Base-by-base conservation (phyloP, 495 filamentous ascomycete species). In the Neurospora terricola region DNA sequence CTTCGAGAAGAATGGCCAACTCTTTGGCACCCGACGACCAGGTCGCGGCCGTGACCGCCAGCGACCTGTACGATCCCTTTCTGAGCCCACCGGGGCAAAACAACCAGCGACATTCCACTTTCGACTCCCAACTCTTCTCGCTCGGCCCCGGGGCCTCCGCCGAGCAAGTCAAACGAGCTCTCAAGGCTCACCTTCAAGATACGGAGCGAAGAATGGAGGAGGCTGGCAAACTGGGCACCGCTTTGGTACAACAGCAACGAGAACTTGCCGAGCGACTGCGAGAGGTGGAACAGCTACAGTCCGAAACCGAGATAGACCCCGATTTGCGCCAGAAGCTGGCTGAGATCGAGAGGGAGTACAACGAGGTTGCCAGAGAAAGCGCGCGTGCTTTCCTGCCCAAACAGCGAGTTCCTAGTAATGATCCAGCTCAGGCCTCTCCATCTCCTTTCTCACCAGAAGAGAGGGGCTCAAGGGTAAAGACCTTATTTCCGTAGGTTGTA, bases 261-360 rank as follows among this genome's bases (percentile, higher is more conserved):
- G 89, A 95, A 69, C 86, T 98, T 54, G 87, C 89, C 69, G 93
- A 94, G 62, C 88, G 91, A 75, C 82, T 99, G 74, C 90, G 90
- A 76, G 96, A 97, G 75, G 89, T 98, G 0, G 92, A 96, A 76
- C 89, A 89, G 76, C 86, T 93, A 75, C 87, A 96, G 78, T 87
- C 89, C 75, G 91, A 94, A 62, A 86, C 88, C n/a, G 92, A 96
- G 75, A 91, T 98, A 72, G 91, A 90, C 9, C 91, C 92, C 2
- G 94, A 97, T 70, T 81, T 98, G 77, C 90, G 91, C 16, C 90
- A 91, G 81, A 94, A 91, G 80, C 84, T 99, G 38, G 86, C 89
- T 11, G 95, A 97, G 72, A 86, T 98, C 77, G 96, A 99, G 79
- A 91, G 88, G 80, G 96, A 98, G 75, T 98, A 96, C 81, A 96